A percentile compares a stretch with the other conserved stretches of the same genome.
Evolutionary conservation across 805 yeast species (phyloP).

Genomic region (Komagataella mondaviorum): DNA sequence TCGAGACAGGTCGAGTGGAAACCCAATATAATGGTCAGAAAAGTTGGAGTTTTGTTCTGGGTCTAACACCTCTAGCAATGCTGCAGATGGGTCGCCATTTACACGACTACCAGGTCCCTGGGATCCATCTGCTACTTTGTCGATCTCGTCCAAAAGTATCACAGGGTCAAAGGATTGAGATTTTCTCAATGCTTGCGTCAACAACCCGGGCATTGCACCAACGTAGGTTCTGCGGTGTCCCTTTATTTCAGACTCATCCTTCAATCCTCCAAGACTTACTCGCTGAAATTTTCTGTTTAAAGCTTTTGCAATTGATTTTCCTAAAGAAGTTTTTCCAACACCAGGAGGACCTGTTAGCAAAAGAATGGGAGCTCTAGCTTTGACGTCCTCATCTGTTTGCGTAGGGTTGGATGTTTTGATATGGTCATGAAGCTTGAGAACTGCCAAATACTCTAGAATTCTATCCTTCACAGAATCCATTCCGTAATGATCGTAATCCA

Average conservation of each 20-base stretch:
- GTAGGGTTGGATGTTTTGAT: conserved; percentile 57
- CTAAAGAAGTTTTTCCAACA: conserved; percentile 82
- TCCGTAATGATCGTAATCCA: conserved; percentile 74
- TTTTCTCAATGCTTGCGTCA: conserved; percentile 65
- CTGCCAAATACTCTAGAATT: conserved; percentile 68
- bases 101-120: conserved; percentile 24
- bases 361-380: conserved; percentile 50
- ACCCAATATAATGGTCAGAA: conserved; percentile 73
- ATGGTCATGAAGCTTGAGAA: conserved; percentile 40
- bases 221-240: conserved; percentile 89
- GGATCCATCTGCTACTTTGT: conserved; percentile 52
- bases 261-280: conserved; percentile 75
- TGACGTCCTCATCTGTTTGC: conserved; percentile 33
- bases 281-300: conserved; percentile 67
- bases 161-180: conserved; percentile 74
- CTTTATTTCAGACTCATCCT: conserved; percentile 79
- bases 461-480: conserved; percentile 61
- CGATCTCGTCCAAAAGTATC: conserved; percentile 74
- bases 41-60: conserved; percentile 78
- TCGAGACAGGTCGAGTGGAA: conserved; percentile 75
- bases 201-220: conserved; percentile 83
- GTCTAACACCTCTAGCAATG: conserved; percentile 74
- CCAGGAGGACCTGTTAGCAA: conserved; percentile 90
- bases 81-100: conserved; percentile 86
- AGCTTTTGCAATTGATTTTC: conserved; percentile 66